phyloP scores from a whole-genome alignment of 208 protist species.

The Acanthamoeba sp. region DNA sequence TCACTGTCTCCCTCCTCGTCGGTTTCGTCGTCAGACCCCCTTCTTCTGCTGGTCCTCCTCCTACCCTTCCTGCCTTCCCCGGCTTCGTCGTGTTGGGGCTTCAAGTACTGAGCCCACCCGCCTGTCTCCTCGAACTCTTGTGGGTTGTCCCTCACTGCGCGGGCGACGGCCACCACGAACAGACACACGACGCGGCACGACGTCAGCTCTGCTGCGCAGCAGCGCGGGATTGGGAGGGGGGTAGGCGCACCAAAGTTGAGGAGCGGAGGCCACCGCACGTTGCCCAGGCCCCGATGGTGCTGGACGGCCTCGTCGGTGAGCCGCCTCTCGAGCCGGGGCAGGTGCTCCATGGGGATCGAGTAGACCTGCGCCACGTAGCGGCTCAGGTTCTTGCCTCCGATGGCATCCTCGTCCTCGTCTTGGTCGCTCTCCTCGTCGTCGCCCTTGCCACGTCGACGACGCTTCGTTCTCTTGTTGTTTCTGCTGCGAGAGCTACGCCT shows the following conservation, averaged over 20 bases:
- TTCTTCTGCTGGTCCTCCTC: not conserved
- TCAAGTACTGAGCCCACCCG: conserved; percentile 30
- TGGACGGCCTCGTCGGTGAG: not conserved
- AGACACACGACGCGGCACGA: not conserved
- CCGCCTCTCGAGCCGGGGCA: not conserved
- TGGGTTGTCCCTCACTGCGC: not conserved
- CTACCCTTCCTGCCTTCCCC: not conserved
- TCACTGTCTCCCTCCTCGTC: not conserved
- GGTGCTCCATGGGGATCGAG: conserved; percentile 28
- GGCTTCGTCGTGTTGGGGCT: not conserved
- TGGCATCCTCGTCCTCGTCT: not conserved
- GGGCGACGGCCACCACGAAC: not conserved
- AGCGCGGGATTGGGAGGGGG: not conserved
- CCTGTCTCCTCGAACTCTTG: conserved; percentile 7
- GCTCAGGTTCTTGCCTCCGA: conserved; percentile 4
- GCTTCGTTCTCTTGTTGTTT: not conserved
- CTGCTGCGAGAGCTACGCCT: not conserved
- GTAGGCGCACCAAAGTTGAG: conserved; percentile 9
- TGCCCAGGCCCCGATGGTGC: not conserved
- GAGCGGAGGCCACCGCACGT: conserved; percentile 19
- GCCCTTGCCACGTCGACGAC: not conserved
- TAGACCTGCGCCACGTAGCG: conserved; percentile 24
- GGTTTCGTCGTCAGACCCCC: not conserved
- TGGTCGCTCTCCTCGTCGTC: not conserved
- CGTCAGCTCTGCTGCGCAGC: not conserved